A percentile compares a stretch with the other conserved stretches of the same genome.
Conservation (phyloP, 345 rosid genomes). For the Euclidium syriacum region DNA sequence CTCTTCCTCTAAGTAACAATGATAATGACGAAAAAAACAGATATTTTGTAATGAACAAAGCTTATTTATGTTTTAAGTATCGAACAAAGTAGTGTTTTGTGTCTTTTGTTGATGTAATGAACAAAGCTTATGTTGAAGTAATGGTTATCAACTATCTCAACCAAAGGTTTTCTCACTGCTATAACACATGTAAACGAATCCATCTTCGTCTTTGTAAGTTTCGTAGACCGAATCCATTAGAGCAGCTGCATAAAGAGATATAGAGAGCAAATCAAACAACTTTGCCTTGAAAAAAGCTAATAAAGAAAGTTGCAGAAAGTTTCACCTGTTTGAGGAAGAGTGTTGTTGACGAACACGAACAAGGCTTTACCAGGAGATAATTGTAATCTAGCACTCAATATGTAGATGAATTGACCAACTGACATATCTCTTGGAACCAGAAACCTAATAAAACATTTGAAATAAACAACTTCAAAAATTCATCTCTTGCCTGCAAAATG, state of each 20-base stretch:
- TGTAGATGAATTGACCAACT: constrained; percentile 65
- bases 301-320: too few species aligned
- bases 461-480: too few species aligned
- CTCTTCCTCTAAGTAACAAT: constrained; percentile 40
- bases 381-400: too few species aligned
- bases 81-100: too few species aligned
- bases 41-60: background rate
- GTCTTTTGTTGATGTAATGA: background rate
- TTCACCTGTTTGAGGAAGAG: too few species aligned
- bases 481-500: background rate
- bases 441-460: constrained; percentile 43
- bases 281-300: too few species aligned
- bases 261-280: too few species aligned
- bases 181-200: constrained; percentile 77
- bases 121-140: background rate
- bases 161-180: constrained; percentile 78
- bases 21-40: background rate
- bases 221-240: constrained; percentile 62
- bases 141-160: background rate
- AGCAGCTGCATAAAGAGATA: constrained; percentile 50
- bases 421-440: constrained; percentile 91
- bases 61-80: too few species aligned
- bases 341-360: too few species aligned
- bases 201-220: constrained; percentile 78
- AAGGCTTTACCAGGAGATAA: too few species aligned